These are phyloP conservation scores for Firmiana major DNA, from an alignment of 345 rosid species.

Conservation along the genomic window DNA sequence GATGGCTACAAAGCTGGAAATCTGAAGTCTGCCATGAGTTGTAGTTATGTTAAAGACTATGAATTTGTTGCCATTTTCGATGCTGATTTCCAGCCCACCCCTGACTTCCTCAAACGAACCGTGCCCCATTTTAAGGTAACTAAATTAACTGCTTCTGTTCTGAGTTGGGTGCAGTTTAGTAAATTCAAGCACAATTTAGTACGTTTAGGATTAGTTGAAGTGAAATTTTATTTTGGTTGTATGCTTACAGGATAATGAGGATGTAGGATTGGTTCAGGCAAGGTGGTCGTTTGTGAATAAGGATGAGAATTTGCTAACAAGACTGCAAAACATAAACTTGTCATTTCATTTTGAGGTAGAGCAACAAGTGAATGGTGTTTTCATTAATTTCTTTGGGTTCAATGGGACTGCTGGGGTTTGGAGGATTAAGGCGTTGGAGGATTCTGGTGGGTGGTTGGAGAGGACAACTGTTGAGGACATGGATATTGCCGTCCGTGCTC, in stretches of 20 bases:
- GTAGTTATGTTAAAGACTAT: constrained; percentile 82
- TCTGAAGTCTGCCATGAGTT: constrained; percentile 93
- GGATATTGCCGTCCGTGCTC: constrained; percentile 98
- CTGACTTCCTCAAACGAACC: constrained; percentile 77
- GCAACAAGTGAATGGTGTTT: constrained; percentile 87
- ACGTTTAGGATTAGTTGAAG: not conserved
- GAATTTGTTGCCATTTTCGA: constrained; percentile 94
- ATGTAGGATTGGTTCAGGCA: constrained; percentile 81
- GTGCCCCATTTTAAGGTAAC: constrained; percentile 86
- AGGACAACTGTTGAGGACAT: constrained; percentile 96
- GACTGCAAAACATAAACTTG: constrained; percentile 83
- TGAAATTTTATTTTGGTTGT: not conserved
- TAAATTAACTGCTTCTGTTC: not conserved
- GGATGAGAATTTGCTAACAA: constrained; percentile 83
- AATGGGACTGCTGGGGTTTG: constrained; percentile 97
- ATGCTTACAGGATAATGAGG: constrained; percentile 64
- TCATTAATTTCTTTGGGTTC: constrained; percentile 85
- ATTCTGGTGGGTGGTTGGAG: constrained; percentile 95
- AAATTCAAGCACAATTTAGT: not conserved
- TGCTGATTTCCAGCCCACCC: constrained; percentile 89
- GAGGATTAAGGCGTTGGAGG: constrained; percentile 93
- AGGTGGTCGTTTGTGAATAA: constrained; percentile 95
- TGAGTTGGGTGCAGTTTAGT: not conserved
- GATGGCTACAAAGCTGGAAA: constrained; percentile 98
- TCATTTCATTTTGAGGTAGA: constrained; percentile 95